Evolutionary conservation across 176 grass and related monocot genomes (phyloP).

Genomic region (Calamus simplicifolius): DNA sequence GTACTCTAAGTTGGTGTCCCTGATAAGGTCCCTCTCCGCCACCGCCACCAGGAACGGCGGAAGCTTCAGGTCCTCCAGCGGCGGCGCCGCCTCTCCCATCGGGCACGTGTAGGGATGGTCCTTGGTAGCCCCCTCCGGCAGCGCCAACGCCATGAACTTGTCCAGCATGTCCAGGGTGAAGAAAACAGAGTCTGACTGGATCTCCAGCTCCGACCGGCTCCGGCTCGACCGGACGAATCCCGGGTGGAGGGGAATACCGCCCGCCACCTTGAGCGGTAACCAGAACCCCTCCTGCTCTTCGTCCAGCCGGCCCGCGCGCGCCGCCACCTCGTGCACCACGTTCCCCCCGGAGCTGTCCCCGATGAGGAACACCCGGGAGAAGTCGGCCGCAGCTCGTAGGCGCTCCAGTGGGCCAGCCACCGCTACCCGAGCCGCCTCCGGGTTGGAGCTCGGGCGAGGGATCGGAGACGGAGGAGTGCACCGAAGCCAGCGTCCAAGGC

Average conservation of each 20-base stretch:
- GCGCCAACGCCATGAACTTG: slow-evolving; percentile 46
- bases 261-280: slow-evolving; percentile 48
- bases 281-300: slow-evolving; percentile 12
- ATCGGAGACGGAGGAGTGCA: slow-evolving; percentile 43
- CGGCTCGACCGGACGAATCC: slow-evolving; percentile 64
- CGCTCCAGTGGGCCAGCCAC: background rate
- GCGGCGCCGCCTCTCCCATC: slow-evolving; percentile 51
- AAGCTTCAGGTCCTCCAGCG: slow-evolving; percentile 47
- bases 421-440: no score
- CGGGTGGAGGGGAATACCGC: slow-evolving; percentile 66
- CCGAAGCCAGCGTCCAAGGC: slow-evolving; percentile 36
- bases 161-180: slow-evolving; percentile 83
- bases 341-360: slow-evolving; percentile 39
- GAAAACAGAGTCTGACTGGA: slow-evolving; percentile 48
- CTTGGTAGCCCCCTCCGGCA: slow-evolving; percentile 64
- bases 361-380: slow-evolving; percentile 47
- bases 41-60: slow-evolving; percentile 64
- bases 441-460: background rate
- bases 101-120: slow-evolving; percentile 81
- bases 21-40: slow-evolving; percentile 59
- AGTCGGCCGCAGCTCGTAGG: slow-evolving; percentile 12
- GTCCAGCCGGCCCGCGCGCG: slow-evolving; percentile 10
- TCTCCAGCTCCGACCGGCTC: slow-evolving; percentile 67
- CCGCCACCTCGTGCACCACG: slow-evolving; percentile 40
- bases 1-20: slow-evolving; percentile 81